Evolutionary conservation across 2,329 filamentous ascomycete species (phyloP).

Genomic region (Fusarium abutilonis): DNA sequence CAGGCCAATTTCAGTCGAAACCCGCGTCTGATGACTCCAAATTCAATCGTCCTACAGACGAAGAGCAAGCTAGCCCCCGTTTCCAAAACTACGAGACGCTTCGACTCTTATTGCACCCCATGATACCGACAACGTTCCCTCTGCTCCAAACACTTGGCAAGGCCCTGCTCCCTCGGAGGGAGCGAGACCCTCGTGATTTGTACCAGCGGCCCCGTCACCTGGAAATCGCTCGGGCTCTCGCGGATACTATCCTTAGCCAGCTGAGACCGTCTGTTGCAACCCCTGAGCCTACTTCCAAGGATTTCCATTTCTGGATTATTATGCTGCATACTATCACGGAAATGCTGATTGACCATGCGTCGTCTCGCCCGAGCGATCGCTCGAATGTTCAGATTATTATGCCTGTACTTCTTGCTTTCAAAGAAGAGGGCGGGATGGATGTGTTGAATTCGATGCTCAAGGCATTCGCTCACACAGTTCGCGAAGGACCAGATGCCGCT

Average conservation of each 20-base stretch:
- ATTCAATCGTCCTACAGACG: conserved; percentile 51
- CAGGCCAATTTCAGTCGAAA: conserved; percentile 44
- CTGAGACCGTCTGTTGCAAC: conserved; percentile 61
- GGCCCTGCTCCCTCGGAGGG: conserved; percentile 78
- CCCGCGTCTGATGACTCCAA: conserved; percentile 37
- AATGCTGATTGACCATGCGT: conserved; percentile 74
- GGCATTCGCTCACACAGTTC: conserved; percentile 62
- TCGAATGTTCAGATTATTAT: conserved; percentile 68
- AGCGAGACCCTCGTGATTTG: conserved; percentile 64
- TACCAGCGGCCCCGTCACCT: conserved; percentile 65
- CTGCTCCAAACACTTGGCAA: conserved; percentile 90
- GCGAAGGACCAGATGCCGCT: conserved; percentile 52
- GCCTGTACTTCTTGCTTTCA: conserved; percentile 86
- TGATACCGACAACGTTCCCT: conserved; percentile 81
- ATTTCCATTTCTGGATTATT: conserved; percentile 84
- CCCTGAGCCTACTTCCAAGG: conserved; percentile 63
- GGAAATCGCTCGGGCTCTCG: conserved; percentile 71
- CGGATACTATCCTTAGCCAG: conserved; percentile 74
- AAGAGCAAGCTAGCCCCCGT: conserved; percentile 56
- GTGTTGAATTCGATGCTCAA: conserved; percentile 77
- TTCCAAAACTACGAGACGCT: conserved; percentile 81
- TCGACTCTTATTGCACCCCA: conserved; percentile 78
- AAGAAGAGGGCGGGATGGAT: conserved; percentile 79
- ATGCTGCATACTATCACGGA: conserved; percentile 81
- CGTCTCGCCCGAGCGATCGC: conserved; percentile 59